Evolutionary conservation across 352 stramenopile species (phyloP).

Genomic region (Phytophthora aleatoria): DNA sequence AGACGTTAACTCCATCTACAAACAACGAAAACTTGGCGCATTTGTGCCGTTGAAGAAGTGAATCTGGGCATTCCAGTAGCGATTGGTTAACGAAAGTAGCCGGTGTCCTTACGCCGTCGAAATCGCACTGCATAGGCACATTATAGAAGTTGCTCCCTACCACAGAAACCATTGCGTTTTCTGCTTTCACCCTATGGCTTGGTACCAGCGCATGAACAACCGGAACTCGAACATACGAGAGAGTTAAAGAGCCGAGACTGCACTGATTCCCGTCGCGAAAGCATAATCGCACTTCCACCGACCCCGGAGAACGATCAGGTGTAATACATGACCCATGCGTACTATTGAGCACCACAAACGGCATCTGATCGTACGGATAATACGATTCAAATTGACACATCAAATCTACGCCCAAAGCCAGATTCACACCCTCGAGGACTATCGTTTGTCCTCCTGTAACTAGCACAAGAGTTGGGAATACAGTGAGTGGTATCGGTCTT

Average conservation of each 20-base stretch:
- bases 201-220: conserved; percentile 8
- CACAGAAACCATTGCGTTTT: conserved; percentile 3
- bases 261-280: conserved; percentile 23
- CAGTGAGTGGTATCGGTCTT: conserved; percentile 11
- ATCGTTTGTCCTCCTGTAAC: conserved; percentile 23
- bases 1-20: conserved; percentile 15
- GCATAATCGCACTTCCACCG: conserved; percentile 40
- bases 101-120: conserved; percentile 15
- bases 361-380: conserved; percentile 24
- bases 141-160: conserved; percentile 22
- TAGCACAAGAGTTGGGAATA: conserved; percentile 13
- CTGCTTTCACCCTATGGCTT: not conserved
- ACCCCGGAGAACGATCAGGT: conserved; percentile 32
- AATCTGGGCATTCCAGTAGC: conserved; percentile 11
- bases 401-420: conserved; percentile 10
- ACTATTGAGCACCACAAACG: conserved; percentile 34
- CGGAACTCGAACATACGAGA: conserved; percentile 22
- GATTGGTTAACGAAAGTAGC: conserved; percentile 24
- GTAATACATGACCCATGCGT: conserved; percentile 38
- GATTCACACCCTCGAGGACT: conserved; percentile 14
- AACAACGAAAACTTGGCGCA: conserved; percentile 24
- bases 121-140: conserved; percentile 21
- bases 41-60: not conserved
- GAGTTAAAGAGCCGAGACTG: conserved; percentile 19
- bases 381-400: conserved; percentile 32